phyloP scores from a whole-genome alignment of 768 basidiomycete genomes.

The Saitozyma sp. region DNA sequence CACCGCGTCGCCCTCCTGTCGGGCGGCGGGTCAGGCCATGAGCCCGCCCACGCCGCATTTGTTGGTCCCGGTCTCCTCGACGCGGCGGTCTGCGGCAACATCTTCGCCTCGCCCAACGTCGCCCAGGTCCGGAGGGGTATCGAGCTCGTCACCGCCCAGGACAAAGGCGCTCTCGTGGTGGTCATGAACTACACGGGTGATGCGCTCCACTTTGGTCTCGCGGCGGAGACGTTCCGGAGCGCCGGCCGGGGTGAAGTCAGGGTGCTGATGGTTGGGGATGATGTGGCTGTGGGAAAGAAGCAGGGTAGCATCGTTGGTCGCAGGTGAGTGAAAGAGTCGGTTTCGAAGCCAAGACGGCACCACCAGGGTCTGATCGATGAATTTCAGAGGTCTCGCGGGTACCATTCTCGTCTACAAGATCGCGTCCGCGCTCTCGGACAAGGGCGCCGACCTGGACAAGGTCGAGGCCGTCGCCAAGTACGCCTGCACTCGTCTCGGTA shows the following conservation, averaged over 20 bases:
- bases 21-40: constrained; percentile 64
- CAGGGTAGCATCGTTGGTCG: constrained; percentile 55
- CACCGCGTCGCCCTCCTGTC: constrained; percentile 63
- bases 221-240: constrained; percentile 48
- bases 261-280: constrained; percentile 54
- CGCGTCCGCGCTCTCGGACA: constrained; percentile 51
- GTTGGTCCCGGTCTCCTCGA: constrained; percentile 83
- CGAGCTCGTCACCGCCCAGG: constrained; percentile 58
- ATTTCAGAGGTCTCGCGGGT: constrained; percentile 50
- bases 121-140: constrained; percentile 79
- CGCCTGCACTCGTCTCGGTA: constrained; percentile 47
- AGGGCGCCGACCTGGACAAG: constrained; percentile 49
- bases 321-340: constrained; percentile 29
- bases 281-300: constrained; percentile 53
- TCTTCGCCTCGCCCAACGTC: constrained; percentile 88
- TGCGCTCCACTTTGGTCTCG: constrained; percentile 55
- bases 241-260: constrained; percentile 46
- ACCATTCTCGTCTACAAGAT: constrained; percentile 56
- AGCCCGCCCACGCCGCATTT: constrained; percentile 84
- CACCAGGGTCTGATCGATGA: background rate
- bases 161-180: constrained; percentile 46
- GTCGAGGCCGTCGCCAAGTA: constrained; percentile 49
- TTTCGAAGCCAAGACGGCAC: background rate
- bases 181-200: constrained; percentile 54
- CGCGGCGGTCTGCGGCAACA: constrained; percentile 80